Percentiles rank a stretch among this genome's conserved stretches.
Conservation (phyloP, 129 eudicot genomes). For the Smallanthus sonchifolius region DNA sequence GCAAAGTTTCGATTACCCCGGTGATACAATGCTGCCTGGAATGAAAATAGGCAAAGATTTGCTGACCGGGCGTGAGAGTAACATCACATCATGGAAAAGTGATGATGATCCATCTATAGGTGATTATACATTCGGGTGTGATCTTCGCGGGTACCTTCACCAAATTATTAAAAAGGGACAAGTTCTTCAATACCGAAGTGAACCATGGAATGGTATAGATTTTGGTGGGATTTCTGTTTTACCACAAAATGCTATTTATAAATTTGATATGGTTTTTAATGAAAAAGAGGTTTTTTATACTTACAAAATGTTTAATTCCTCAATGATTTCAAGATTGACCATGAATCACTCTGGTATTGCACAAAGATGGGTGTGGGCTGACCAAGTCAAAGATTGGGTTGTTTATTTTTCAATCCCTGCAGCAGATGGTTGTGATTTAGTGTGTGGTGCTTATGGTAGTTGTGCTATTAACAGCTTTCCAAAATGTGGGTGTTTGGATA, state of each 20-base stretch:
- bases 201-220: conserved; percentile 62
- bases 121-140: conserved; percentile 31
- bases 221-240: conserved; percentile 38
- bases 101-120: conserved; percentile 55
- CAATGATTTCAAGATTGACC: conserved; percentile 31
- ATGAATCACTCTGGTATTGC: conserved; percentile 35
- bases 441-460: conserved; percentile 44
- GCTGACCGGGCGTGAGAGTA: conserved; percentile 26
- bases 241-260: conserved; percentile 24
- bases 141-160: conserved; percentile 54
- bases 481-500: conserved; percentile 46
- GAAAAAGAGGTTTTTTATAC: conserved; percentile 32
- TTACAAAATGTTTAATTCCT: conserved; percentile 15
- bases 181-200: conserved; percentile 22
- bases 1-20: conserved; percentile 58
- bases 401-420: conserved; percentile 31
- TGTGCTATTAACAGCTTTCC: conserved; percentile 35
- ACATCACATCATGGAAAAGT: conserved; percentile 52
- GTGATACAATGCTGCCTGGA: conserved; percentile 42
- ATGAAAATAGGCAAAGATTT: conserved; percentile 39
- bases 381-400: conserved; percentile 35
- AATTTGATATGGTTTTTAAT: conserved; percentile 17
- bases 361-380: conserved; percentile 48
- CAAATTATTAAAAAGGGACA: conserved; percentile 24
- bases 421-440: conserved; percentile 39